Evolutionary conservation across 371 early-diverging fungal species (phyloP).

Genomic region (Mucor indicus): DNA sequence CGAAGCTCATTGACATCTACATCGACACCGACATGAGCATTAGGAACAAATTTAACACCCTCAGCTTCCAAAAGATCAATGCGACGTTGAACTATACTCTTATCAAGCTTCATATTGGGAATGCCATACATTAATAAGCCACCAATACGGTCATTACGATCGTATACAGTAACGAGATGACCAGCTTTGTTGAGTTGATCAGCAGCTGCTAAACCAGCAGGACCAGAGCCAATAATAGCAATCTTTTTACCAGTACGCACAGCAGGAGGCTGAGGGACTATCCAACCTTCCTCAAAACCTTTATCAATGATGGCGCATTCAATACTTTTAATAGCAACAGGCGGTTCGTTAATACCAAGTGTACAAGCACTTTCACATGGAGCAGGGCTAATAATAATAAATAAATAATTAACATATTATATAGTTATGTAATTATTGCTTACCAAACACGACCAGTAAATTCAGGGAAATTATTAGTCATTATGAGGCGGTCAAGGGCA

Average conservation of each 20-base stretch:
- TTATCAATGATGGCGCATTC: constrained; percentile 96
- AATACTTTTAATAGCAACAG: constrained; percentile 95
- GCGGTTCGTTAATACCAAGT: constrained; percentile 86
- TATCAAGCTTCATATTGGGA: constrained; percentile 99
- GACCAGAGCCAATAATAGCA: constrained; percentile 93
- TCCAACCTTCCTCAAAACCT: constrained; percentile 95
- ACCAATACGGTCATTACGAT: constrained; percentile 93
- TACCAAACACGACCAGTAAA: constrained; percentile 62
- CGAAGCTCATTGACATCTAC: constrained; percentile 66
- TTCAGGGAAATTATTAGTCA: constrained; percentile 98
- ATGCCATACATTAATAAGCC: constrained; percentile 97
- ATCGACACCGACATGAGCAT: constrained; percentile 84
- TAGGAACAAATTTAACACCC: constrained; percentile 87
- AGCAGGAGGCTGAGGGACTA: constrained; percentile 83
- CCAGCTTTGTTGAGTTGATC: constrained; percentile 97
- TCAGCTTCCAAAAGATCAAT: constrained; percentile 89
- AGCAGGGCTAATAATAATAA: constrained; percentile 62
- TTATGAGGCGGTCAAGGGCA: constrained; percentile 86
- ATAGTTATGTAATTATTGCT: background rate
- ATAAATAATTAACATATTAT: background rate
- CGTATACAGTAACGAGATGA: constrained; percentile 91
- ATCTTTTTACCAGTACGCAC: constrained; percentile 80
- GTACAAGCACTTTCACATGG: constrained; percentile 92
- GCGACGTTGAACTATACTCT: constrained; percentile 88
- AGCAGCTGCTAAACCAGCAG: constrained; percentile 94